Percentiles rank a stretch among this genome's conserved stretches.
Evolutionary conservation across 1,139 yeast species (phyloP).

Genomic region (Candida dubliniensis): DNA sequence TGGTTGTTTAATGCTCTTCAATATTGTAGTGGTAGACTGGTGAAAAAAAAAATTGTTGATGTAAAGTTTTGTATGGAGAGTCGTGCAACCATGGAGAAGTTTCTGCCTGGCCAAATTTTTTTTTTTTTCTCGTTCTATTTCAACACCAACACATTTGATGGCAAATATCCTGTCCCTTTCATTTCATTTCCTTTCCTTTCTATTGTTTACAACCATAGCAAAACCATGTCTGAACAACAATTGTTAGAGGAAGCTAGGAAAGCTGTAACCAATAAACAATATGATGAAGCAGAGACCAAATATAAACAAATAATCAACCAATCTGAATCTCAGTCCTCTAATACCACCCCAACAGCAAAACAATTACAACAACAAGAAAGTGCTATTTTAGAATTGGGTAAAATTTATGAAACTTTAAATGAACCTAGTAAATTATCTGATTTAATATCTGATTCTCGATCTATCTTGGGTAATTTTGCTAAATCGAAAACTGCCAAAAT

Average conservation of each 20-base stretch:
- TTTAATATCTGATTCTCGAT: constrained; percentile 70
- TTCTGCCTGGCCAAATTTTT: not conserved
- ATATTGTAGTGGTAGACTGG: too few relatives aligned
- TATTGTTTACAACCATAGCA: too few relatives aligned
- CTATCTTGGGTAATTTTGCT: constrained; percentile 72
- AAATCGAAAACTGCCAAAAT: constrained; percentile 95
- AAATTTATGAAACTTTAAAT: constrained; percentile 47
- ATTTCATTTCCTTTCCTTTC: too few relatives aligned
- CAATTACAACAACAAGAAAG: constrained; percentile 54
- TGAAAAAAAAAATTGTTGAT: not conserved
- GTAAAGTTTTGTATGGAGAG: not conserved
- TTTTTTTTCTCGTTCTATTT: constrained; percentile 3
- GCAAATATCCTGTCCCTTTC: constrained; percentile 1
- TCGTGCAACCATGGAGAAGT: not conserved
- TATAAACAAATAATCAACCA: constrained; percentile 46
- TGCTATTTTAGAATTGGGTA: constrained; percentile 64
- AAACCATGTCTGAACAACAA: constrained; percentile 19
- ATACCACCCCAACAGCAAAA: constrained; percentile 22
- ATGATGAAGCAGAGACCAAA: constrained; percentile 55
- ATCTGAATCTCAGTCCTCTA: constrained; percentile 18
- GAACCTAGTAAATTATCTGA: constrained; percentile 54
- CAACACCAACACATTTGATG: not conserved
- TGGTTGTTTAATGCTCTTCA: too few relatives aligned
- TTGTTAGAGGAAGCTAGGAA: constrained; percentile 56
- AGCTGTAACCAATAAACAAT: constrained; percentile 50